phyloP scores from a whole-genome alignment of 2,329 filamentous ascomycete species.

The Dactylellina sp. region DNA sequence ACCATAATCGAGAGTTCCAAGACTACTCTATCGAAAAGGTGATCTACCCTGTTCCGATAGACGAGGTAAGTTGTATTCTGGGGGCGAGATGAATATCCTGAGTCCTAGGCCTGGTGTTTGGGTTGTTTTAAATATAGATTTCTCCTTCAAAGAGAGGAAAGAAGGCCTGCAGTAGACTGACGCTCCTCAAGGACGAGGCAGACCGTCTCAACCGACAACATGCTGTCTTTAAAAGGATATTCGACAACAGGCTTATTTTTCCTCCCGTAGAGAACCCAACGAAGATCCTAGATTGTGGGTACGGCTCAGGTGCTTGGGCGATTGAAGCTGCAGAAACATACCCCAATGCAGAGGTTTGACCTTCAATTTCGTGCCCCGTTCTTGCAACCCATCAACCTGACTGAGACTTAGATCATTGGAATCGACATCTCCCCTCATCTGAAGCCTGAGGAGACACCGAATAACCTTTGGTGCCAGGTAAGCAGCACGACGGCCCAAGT shows the following conservation, averaged over 20 bases:
- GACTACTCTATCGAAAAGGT: constrained; percentile 74
- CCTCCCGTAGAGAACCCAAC: constrained; percentile 72
- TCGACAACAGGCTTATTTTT: constrained; percentile 76
- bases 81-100: constrained; percentile 13
- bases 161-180: constrained; percentile 17
- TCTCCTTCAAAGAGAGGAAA: constrained; percentile 1
- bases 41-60: constrained; percentile 76
- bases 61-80: constrained; percentile 70
- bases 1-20: constrained; percentile 76
- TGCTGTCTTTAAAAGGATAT: constrained; percentile 72
- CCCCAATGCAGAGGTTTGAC: constrained; percentile 73
- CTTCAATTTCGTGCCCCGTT: constrained; percentile 58
- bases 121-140: constrained; percentile 19
- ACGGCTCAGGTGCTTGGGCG: constrained; percentile 78
- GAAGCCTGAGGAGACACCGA: constrained; percentile 73
- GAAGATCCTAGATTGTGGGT: constrained; percentile 78
- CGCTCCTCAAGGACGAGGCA: constrained; percentile 71
- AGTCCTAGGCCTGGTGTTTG: constrained; percentile 33
- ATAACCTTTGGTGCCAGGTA: constrained; percentile 76
- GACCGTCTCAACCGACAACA: constrained; percentile 75
- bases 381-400: constrained; percentile 52
- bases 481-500: constrained; percentile 57
- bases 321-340: constrained; percentile 74
- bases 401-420: constrained; percentile 71
- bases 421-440: constrained; percentile 79